phyloP scores from a whole-genome alignment of 2,329 filamentous ascomycete species.

The Teratosphaeria viscida region DNA sequence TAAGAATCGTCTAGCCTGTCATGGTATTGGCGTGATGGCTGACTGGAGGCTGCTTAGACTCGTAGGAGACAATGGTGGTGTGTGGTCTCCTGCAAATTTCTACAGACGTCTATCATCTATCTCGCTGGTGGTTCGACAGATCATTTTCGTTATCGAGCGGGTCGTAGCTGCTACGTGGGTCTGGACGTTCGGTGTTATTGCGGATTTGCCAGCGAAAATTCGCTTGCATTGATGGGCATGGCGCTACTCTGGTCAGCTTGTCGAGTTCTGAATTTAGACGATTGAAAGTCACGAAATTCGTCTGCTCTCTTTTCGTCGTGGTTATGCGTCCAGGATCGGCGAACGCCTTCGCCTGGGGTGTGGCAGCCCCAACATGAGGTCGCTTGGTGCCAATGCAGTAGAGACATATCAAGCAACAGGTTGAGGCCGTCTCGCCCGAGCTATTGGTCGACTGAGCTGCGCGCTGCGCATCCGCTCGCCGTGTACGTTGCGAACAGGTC shows the following conservation, averaged over 20 bases:
- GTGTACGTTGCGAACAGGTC: too few species aligned
- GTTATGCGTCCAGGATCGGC: too few species aligned
- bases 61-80: neutral
- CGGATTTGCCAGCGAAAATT: neutral
- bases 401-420: too few species aligned
- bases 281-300: too few species aligned
- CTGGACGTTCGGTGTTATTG: neutral
- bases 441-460: too few species aligned
- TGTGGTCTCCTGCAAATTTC: neutral
- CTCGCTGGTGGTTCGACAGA: neutral
- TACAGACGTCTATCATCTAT: neutral
- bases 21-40: neutral
- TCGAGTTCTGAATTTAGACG: neutral
- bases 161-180: neutral
- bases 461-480: too few species aligned
- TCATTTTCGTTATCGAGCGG: neutral
- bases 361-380: too few species aligned
- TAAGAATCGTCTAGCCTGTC: conserved; percentile 12
- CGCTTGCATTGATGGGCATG: neutral
- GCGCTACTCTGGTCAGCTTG: neutral
- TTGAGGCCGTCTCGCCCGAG: too few species aligned
- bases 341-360: too few species aligned
- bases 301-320: too few species aligned
- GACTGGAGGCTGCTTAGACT: neutral
- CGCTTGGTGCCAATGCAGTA: too few species aligned